These are phyloP conservation scores for Magnaporthiopsis rhizophila DNA, from an alignment of 2,329 filamentous ascomycete species.

Conservation along the genomic window DNA sequence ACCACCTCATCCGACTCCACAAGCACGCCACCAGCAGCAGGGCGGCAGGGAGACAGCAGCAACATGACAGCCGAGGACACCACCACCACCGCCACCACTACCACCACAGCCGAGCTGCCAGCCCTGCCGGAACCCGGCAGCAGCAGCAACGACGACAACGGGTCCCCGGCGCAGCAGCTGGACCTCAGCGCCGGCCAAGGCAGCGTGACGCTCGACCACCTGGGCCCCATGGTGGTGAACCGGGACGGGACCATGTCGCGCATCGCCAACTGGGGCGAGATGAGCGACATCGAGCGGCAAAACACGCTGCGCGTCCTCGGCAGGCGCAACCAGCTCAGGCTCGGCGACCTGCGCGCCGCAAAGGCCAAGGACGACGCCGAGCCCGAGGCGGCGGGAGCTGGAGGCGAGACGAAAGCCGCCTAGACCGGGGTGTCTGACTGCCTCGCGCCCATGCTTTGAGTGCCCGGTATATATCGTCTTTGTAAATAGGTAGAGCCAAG, in stretches of 20 bases:
- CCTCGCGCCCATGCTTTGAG: neutral
- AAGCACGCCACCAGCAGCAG: constrained; percentile 1
- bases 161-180: neutral
- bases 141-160: neutral
- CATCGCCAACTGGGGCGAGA: constrained; percentile 65
- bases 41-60: neutral
- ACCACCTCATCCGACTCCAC: constrained; percentile 2
- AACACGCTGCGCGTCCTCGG: constrained; percentile 60
- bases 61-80: neutral
- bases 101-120: neutral
- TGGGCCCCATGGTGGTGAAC: constrained; percentile 70
- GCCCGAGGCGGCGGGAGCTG: neutral
- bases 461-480: too few relatives aligned
- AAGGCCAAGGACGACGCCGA: neutral
- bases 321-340: constrained; percentile 57
- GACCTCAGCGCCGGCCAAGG: constrained; percentile 24
- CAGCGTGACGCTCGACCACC: constrained; percentile 52
- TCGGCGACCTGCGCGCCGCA: constrained; percentile 19
- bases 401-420: neutral
- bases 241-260: constrained; percentile 62
- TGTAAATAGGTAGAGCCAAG: too few relatives aligned
- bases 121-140: neutral
- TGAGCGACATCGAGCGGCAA: constrained; percentile 59
- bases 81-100: neutral
- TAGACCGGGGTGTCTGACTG: neutral